Conservation (phyloP, 2,329 filamentous ascomycete species). For the Penicillium freii region DNA sequence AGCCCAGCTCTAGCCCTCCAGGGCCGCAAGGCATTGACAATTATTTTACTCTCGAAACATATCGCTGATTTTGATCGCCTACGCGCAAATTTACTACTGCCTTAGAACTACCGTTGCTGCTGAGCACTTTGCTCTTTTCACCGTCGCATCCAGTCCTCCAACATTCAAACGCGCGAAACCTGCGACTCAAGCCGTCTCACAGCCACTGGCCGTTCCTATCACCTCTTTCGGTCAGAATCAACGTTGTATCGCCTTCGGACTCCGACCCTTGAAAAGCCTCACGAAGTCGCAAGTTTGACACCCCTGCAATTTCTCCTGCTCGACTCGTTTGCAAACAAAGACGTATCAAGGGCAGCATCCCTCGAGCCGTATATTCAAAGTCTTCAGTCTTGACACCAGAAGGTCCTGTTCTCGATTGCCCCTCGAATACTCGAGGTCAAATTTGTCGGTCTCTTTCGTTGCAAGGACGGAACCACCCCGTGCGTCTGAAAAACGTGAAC, state of each 20-base stretch:
- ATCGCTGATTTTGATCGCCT: conserved; percentile 8
- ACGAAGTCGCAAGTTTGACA: not conserved
- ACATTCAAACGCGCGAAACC: conserved; percentile 18
- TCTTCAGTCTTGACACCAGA: not conserved
- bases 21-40: conserved; percentile 22
- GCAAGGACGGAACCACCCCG: not conserved
- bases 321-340: not conserved
- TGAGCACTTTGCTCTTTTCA: not conserved
- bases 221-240: not conserved
- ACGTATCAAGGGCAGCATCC: conserved; percentile 8
- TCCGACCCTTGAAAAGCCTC: not conserved
- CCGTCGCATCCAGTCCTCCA: conserved; percentile 13
- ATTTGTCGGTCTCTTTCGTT: not conserved
- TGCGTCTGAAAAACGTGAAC: not conserved
- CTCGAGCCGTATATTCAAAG: not conserved
- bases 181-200: not conserved
- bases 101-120: not conserved
- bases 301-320: not conserved
- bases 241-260: not conserved
- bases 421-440: not conserved
- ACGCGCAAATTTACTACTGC: not conserved
- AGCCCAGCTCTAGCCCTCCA: conserved; percentile 21
- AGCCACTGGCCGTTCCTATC: not conserved
- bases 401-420: not conserved
- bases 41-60: conserved; percentile 7